Evolutionary conservation across 495 filamentous ascomycete genomes (phyloP).

Genomic region (Aspergillus sclerotiicarbonarius): DNA sequence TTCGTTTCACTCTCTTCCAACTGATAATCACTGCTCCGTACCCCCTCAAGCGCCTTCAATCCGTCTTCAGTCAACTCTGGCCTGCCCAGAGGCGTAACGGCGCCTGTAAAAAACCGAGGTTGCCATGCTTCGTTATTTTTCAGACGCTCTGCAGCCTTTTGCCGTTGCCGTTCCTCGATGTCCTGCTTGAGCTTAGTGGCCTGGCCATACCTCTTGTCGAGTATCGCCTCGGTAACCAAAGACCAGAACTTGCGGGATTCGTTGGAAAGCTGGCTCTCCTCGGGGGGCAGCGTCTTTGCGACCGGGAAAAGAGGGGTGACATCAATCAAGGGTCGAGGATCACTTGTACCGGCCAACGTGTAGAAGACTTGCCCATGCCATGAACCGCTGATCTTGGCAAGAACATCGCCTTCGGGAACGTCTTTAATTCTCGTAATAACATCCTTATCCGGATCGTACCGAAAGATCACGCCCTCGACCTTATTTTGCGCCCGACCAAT

Average conservation of each 20-base stretch:
- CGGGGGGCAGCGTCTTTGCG: slow-evolving; percentile 74
- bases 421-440: slow-evolving; percentile 75
- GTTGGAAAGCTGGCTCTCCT: slow-evolving; percentile 75
- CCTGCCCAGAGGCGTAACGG: slow-evolving; percentile 69
- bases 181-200: slow-evolving; percentile 87
- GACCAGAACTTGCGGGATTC: slow-evolving; percentile 90
- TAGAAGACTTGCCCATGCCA: slow-evolving; percentile 77
- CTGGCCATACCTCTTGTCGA: slow-evolving; percentile 74
- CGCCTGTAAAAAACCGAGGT: slow-evolving; percentile 85
- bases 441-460: slow-evolving; percentile 79
- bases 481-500: slow-evolving; percentile 86
- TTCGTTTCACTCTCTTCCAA: slow-evolving; percentile 47
- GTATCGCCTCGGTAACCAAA: slow-evolving; percentile 82
- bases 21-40: slow-evolving; percentile 61
- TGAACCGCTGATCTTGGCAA: slow-evolving; percentile 77
- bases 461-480: slow-evolving; percentile 87
- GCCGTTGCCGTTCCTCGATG: slow-evolving; percentile 84
- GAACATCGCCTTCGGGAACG: slow-evolving; percentile 76
- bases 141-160: slow-evolving; percentile 77
- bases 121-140: slow-evolving; percentile 65
- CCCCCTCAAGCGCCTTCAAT: slow-evolving; percentile 61
- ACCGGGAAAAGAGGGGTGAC: slow-evolving; percentile 74
- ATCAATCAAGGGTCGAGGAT: slow-evolving; percentile 79
- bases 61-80: slow-evolving; percentile 81
- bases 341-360: slow-evolving; percentile 53